A percentile compares a stretch with the other conserved stretches of the same genome.
phyloP scores from a whole-genome alignment of 345 rosid species.

The Schrenkiella parvula region DNA sequence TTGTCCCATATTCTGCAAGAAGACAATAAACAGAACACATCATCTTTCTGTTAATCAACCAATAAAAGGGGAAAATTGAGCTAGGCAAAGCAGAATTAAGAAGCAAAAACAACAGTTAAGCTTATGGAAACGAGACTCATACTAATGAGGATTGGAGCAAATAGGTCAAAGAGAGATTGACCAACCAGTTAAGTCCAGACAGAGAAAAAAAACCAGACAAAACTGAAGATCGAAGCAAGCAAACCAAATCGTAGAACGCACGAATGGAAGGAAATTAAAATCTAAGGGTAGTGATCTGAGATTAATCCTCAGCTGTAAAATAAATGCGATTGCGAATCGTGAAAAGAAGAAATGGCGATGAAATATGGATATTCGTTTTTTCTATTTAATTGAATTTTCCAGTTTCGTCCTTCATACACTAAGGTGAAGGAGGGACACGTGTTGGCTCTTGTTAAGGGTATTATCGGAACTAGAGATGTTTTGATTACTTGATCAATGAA shows the following conservation, averaged over 20 bases:
- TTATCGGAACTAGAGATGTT: conserved; percentile 1
- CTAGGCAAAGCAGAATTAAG: not conserved
- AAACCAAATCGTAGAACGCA: not conserved
- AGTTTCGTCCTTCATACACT: not conserved
- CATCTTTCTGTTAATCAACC: not conserved
- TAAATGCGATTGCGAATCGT: not conserved
- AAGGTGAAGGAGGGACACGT: not conserved
- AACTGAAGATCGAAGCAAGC: not conserved
- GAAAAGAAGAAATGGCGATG: conserved; percentile 11
- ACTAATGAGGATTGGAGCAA: not conserved
- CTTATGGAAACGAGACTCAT: not conserved
- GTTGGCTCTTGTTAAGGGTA: not conserved
- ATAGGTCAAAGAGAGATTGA: not conserved
- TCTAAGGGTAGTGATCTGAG: not conserved
- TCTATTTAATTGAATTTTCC: not conserved
- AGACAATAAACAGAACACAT: not conserved
- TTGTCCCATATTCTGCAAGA: conserved; percentile 42
- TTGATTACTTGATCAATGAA: not conserved
- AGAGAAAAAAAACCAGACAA: not conserved
- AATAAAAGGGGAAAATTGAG: not conserved
- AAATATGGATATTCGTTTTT: not conserved
- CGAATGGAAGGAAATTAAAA: not conserved
- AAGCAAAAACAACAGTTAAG: not conserved
- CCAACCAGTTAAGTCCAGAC: not conserved
- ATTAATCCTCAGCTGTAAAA: not conserved